A percentile compares a stretch with the other conserved stretches of the same genome.
Evolutionary conservation across 305 asterid genomes (phyloP).

Genomic region (Fraxinus angustifolia): DNA sequence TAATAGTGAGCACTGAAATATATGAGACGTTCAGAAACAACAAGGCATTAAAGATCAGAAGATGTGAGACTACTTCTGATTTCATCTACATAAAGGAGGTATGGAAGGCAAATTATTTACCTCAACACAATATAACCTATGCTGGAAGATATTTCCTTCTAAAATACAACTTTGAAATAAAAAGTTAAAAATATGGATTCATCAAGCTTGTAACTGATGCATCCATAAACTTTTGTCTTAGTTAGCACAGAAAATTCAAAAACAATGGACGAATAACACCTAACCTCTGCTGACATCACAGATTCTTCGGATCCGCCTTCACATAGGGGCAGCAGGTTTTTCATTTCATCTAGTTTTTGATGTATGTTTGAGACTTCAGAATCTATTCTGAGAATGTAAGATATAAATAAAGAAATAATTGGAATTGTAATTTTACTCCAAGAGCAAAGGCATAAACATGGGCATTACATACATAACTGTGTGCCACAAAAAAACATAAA

Average conservation of each 20-base stretch:
- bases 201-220: neutral
- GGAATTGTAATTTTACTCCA: constrained; percentile 34
- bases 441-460: constrained; percentile 9
- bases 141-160: neutral
- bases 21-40: neutral
- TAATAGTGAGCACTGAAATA: neutral
- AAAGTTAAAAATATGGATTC: constrained; percentile 11
- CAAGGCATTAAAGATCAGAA: neutral
- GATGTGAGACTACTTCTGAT: neutral
- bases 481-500: neutral
- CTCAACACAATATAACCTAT: neutral
- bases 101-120: neutral
- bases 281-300: constrained; percentile 57
- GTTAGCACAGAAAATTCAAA: neutral
- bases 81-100: neutral
- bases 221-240: neutral
- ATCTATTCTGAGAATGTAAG: constrained; percentile 91
- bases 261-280: constrained; percentile 20
- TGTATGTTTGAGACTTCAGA: constrained; percentile 75
- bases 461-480: neutral
- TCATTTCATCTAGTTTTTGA: constrained; percentile 56
- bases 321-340: constrained; percentile 39
- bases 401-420: constrained; percentile 38
- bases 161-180: neutral
- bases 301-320: constrained; percentile 43